phyloP scores from a whole-genome alignment of 2,329 filamentous ascomycete genomes.

The Byssochlamys sp. region DNA sequence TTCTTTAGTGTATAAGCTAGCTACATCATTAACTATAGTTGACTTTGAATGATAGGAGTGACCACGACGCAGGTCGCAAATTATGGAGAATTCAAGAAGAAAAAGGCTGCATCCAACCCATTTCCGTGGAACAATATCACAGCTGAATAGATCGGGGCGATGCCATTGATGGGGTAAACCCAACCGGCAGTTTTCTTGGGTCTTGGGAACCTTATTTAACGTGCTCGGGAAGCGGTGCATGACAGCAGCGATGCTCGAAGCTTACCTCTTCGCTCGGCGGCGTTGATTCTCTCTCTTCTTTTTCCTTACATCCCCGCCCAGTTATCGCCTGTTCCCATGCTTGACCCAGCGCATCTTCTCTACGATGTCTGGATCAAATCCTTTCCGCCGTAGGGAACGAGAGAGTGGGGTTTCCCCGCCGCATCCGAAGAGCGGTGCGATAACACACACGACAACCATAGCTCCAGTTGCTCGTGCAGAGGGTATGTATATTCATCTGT shows the following conservation, averaged over 20 bases:
- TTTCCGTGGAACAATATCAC: not conserved
- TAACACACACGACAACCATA: constrained; percentile 6
- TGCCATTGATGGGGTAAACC: not conserved
- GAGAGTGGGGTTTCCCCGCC: constrained; percentile 20
- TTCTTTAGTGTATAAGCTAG: not conserved
- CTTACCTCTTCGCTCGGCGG: not conserved
- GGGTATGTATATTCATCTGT: not conserved
- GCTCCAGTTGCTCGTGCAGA: constrained; percentile 2
- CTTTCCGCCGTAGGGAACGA: constrained; percentile 39
- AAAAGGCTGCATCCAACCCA: not conserved
- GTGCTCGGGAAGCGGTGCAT: not conserved
- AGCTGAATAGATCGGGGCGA: not conserved
- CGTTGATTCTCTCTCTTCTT: not conserved
- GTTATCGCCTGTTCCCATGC: constrained; percentile 19
- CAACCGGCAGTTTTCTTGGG: not conserved
- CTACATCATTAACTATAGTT: not conserved
- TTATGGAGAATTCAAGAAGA: not conserved
- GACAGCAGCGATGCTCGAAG: not conserved
- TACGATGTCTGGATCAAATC: constrained; percentile 42
- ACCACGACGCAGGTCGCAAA: not conserved
- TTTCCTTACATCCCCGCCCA: not conserved
- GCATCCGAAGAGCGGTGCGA: constrained; percentile 11
- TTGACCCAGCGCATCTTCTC: constrained; percentile 15
- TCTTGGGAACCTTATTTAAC: not conserved
- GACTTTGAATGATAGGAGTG: not conserved